Evolutionary conservation across 2,329 filamentous ascomycete genomes (phyloP).

Genomic region (Fusarium sp.): DNA sequence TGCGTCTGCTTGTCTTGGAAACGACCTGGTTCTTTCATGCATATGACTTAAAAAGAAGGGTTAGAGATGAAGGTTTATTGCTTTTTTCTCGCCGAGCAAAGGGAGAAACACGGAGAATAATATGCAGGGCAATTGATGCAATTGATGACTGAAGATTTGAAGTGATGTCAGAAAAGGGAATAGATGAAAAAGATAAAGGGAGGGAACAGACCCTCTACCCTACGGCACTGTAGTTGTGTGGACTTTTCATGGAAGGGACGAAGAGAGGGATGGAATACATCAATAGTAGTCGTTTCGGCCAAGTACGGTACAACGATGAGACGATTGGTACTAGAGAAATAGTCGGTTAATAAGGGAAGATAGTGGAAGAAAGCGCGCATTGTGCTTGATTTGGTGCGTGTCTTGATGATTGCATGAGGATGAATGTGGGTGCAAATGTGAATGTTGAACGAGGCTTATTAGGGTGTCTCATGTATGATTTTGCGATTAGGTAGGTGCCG

Average conservation of each 20-base stretch:
- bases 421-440: too few species aligned
- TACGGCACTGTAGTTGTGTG: not conserved
- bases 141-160: not conserved
- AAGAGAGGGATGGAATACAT: slow-evolving; percentile 11
- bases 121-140: slow-evolving; percentile 22
- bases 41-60: slow-evolving; percentile 31
- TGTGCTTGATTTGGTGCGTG: not conserved
- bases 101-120: slow-evolving; percentile 25
- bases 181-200: slow-evolving; percentile 11
- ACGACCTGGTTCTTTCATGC: slow-evolving; percentile 29
- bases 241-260: slow-evolving; percentile 20
- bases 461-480: slow-evolving; percentile 7
- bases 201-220: slow-evolving; percentile 14
- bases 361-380: not conserved
- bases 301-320: not conserved
- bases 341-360: not conserved
- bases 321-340: not conserved
- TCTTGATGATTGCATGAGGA: not conserved
- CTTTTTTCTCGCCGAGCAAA: slow-evolving; percentile 22
- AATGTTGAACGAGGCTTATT: too few species aligned
- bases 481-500: too few species aligned
- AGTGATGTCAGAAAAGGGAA: slow-evolving; percentile 17
- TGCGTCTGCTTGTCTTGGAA: slow-evolving; percentile 33
- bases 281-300: slow-evolving; percentile 4
- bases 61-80: slow-evolving; percentile 38